Evolutionary conservation across 2,329 filamentous ascomycete genomes (phyloP).

Genomic region (Alternaria sp.): DNA sequence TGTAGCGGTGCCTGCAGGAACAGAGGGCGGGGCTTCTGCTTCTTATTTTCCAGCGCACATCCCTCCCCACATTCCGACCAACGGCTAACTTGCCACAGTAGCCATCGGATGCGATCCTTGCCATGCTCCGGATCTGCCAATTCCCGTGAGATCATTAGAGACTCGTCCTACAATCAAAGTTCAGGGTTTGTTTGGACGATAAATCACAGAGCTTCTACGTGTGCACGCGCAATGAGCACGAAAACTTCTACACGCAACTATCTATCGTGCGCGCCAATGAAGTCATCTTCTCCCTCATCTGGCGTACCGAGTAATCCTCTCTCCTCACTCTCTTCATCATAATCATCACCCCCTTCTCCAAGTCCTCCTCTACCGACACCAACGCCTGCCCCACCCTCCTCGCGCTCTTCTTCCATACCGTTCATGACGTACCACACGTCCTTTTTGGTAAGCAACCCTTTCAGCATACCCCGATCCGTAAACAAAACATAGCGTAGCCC

Average conservation of each 20-base stretch:
- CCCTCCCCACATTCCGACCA: conserved; percentile 6
- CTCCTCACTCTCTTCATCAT: conserved; percentile 50
- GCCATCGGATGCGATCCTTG: conserved; percentile 8
- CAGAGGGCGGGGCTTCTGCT: conserved; percentile 8
- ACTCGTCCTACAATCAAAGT: conserved; percentile 1
- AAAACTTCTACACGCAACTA: conserved; percentile 13
- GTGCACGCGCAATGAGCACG: conserved; percentile 8
- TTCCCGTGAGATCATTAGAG: conserved; percentile 10
- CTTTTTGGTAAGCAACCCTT: conserved; percentile 94
- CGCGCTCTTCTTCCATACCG: conserved; percentile 53
- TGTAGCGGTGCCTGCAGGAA: conserved; percentile 12
- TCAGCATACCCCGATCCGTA: conserved; percentile 78
- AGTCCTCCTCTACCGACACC: conserved; percentile 42
- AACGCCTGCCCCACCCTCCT: conserved; percentile 50
- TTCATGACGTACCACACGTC: conserved; percentile 95
- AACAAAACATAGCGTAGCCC: conserved; percentile 91
- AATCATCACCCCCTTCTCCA: conserved; percentile 42
- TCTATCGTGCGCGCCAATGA: conserved; percentile 26
- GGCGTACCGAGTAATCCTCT: conserved; percentile 49
- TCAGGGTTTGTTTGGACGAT: conserved; percentile 3
- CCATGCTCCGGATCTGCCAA: conserved; percentile 8
- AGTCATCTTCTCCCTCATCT: conserved; percentile 35
- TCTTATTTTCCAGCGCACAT: conserved; percentile 6
- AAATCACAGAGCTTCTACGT: background rate
- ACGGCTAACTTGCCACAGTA: conserved; percentile 14